phyloP scores from a whole-genome alignment of 2,329 filamentous ascomycete species.

The Fusarium sp. region DNA sequence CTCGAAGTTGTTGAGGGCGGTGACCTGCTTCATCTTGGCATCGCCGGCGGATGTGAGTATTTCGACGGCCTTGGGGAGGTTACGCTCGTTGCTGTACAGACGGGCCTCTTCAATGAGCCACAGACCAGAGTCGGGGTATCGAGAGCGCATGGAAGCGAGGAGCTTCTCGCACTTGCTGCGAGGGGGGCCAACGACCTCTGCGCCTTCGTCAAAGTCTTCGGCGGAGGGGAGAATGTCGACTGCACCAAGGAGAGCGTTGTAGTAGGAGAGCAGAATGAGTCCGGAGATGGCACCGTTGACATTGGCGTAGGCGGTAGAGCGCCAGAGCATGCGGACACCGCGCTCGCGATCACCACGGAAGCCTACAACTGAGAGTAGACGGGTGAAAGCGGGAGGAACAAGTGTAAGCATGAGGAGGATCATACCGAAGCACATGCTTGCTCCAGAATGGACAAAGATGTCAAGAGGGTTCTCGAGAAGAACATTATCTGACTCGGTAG shows the following conservation, averaged over 20 bases:
- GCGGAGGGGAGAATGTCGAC: conserved; percentile 84
- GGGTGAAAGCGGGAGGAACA: conserved; percentile 90
- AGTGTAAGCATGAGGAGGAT: conserved; percentile 90
- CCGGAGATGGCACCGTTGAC: conserved; percentile 93
- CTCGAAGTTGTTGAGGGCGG: conserved; percentile 88
- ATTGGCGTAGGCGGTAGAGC: conserved; percentile 85
- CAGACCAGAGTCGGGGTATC: conserved; percentile 84
- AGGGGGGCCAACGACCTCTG: conserved; percentile 78
- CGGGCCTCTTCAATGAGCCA: conserved; percentile 92
- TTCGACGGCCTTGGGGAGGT: conserved; percentile 75
- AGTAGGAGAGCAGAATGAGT: conserved; percentile 84
- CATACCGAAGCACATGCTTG: conserved; percentile 90
- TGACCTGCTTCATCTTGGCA: conserved; percentile 87
- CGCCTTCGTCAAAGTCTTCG: conserved; percentile 65
- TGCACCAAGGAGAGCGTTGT: conserved; percentile 86
- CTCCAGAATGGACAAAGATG: conserved; percentile 88
- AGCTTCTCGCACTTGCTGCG: conserved; percentile 73
- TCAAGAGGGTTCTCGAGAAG: conserved; percentile 82
- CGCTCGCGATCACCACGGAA: conserved; percentile 89
- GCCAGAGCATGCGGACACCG: conserved; percentile 89
- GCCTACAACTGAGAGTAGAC: conserved; percentile 86
- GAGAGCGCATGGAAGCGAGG: conserved; percentile 77
- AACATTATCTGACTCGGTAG: conserved; percentile 67
- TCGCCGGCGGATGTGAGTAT: conserved; percentile 70
- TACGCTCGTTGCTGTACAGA: conserved; percentile 74